Base-by-base conservation (phyloP, 1,284 basidiomycete species). In the Neolentinus lepideus region DNA sequence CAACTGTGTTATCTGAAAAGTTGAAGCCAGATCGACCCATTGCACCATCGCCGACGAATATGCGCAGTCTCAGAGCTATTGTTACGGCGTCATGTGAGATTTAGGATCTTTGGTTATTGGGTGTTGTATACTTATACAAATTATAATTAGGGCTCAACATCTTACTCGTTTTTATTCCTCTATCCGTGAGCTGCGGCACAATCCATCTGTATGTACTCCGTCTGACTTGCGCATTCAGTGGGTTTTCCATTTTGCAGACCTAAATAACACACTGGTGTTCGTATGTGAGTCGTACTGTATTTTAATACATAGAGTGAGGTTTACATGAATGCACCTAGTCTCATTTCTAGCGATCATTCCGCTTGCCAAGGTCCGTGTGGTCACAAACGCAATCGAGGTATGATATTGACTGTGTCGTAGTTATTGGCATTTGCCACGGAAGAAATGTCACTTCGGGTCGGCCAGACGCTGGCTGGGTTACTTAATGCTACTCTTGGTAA, bases 351-450 rank as follows among this genome's bases (percentile, higher is more conserved):
- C 86, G 2, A 87, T 90, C 52, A 79, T 90, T 62, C 87, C 87
- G 10, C 72, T 89, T 3, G 92, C 92, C 19, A 85, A 87, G 73
- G 86, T 84, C 55, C 31, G 67, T 62, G 9, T 50, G 22, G 16
- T n/a, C n/a, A n/a, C n/a, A n/a, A n/a, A n/a, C 38, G 38, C 38
- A 43, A n/a, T 4, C 19, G 8, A 16, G 19, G 3, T 43, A 43
- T 61, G 22, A 59, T 48, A 27, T 31, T 4, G 24, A 6, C 11
- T 26, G 22, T 11, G 53, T 12, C 10, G 10, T 69, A 92, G 78
- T 71, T 95, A 2, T 78, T 96, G 3, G 89, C 88, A 1, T 92
- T 92, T 66, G 90, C 90, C 0, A 96, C 93, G 0, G 93, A 95
- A 62, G 90, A 95, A 63, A 68, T 94, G 3, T 91, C 92, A 0